Percentiles rank a stretch among this genome's conserved stretches.
These are phyloP conservation scores for Ustilago loliicola DNA, from an alignment of 1,284 basidiomycete species.

Conservation along the genomic window DNA sequence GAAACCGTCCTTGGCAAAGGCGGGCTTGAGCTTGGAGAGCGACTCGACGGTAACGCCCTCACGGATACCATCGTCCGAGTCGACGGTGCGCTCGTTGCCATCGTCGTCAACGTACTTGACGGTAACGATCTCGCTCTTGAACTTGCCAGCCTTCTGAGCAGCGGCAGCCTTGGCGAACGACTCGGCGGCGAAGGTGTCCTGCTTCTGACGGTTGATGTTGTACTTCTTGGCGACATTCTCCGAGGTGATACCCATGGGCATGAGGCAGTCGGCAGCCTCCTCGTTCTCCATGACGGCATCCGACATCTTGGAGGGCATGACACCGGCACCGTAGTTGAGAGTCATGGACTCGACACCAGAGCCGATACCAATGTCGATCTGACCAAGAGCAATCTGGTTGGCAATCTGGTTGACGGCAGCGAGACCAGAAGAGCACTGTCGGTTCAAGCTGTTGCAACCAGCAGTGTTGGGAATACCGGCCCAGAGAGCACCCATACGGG, in stretches of 20 bases:
- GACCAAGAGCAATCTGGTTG: constrained; percentile 78
- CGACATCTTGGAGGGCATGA: constrained; percentile 81
- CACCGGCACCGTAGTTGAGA: constrained; percentile 75
- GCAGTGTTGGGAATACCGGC: constrained; percentile 83
- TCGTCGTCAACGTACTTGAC: constrained; percentile 84
- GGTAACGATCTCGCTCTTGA: constrained; percentile 91
- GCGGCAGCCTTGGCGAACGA: constrained; percentile 86
- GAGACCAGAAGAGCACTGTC: constrained; percentile 89
- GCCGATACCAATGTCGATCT: constrained; percentile 85
- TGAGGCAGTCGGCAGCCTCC: constrained; percentile 89
- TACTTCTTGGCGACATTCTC: constrained; percentile 91
- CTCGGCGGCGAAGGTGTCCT: constrained; percentile 87
- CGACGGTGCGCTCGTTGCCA: constrained; percentile 82
- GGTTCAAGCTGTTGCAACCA: constrained; percentile 86
- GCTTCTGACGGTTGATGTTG: constrained; percentile 79
- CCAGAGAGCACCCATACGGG: constrained; percentile 93
- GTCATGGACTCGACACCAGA: constrained; percentile 98
- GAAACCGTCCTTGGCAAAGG: constrained; percentile 87
- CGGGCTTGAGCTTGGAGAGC: constrained; percentile 91
- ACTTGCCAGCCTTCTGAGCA: constrained; percentile 89
- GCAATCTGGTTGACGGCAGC: constrained; percentile 91
- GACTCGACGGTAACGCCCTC: constrained; percentile 88
- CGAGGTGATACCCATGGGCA: constrained; percentile 97
- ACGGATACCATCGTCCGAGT: constrained; percentile 87
- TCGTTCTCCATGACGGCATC: constrained; percentile 82